Conservation (phyloP, 257 asterid genomes). For the Anisodus tanguticus region DNA sequence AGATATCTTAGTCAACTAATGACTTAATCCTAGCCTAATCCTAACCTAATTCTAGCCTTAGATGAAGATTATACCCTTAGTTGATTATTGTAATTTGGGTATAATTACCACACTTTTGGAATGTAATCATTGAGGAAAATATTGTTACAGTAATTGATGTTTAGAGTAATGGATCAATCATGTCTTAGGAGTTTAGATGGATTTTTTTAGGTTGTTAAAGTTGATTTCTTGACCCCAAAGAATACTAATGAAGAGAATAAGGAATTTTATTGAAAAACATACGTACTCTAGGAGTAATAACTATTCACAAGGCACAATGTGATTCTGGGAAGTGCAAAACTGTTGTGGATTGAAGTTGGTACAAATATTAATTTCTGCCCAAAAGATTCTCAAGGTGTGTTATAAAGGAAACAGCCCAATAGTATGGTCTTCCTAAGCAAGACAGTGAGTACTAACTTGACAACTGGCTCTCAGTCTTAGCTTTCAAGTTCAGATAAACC, state of each 20-base stretch:
- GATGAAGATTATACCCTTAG: too few species aligned
- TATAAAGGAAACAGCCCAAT: conserved; percentile 49
- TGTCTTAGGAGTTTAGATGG: not conserved
- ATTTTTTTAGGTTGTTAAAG: too few species aligned
- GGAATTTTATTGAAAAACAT: too few species aligned
- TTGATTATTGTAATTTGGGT: too few species aligned
- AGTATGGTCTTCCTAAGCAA: conserved; percentile 42
- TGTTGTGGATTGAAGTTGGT: not conserved
- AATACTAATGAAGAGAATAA: too few species aligned
- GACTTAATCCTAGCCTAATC: too few species aligned
- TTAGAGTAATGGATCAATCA: not conserved
- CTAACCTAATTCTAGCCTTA: too few species aligned
- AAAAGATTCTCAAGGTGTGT: conserved; percentile 52
- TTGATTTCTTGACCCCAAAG: not conserved
- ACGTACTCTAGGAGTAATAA: too few species aligned
- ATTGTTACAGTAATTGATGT: too few species aligned
- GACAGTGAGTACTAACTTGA: conserved; percentile 30
- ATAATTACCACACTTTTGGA: too few species aligned
- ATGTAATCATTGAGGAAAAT: too few species aligned
- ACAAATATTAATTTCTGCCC: conserved; percentile 26
- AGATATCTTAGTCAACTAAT: too few species aligned
- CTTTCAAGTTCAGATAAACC: conserved; percentile 6
- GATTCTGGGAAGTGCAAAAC: not conserved
- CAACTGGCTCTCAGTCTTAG: conserved; percentile 34
- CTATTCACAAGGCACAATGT: not conserved